phyloP scores from a whole-genome alignment of 2,329 filamentous ascomycete species.

The Xenoacremonium recifei region DNA sequence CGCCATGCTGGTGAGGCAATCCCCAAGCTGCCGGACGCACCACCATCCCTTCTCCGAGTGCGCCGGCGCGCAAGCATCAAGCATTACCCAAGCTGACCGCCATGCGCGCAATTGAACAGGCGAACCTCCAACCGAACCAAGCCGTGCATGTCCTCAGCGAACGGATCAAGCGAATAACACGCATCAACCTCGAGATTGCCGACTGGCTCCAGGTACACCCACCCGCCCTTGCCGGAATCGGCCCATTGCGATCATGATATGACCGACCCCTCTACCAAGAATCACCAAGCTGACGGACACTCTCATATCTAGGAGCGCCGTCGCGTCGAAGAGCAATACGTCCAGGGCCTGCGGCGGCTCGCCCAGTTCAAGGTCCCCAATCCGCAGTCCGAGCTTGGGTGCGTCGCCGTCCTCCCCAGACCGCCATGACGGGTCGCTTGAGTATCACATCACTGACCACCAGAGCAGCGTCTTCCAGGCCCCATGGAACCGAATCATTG shows the following conservation, averaged over 20 bases:
- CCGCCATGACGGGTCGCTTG: neutral
- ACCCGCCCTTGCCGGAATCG: constrained; percentile 2
- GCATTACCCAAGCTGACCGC: constrained; percentile 11
- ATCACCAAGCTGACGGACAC: neutral
- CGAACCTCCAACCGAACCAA: constrained; percentile 75
- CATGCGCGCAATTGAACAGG: constrained; percentile 48
- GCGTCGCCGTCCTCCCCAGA: constrained; percentile 34
- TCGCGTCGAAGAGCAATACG: constrained; percentile 88
- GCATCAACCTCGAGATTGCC: constrained; percentile 85
- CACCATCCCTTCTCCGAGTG: neutral
- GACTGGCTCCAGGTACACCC: constrained; percentile 88
- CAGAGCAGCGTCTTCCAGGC: constrained; percentile 76
- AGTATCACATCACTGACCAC: constrained; percentile 13
- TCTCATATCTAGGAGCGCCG: constrained; percentile 72
- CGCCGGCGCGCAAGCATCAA: neutral
- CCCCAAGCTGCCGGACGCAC: constrained; percentile 8
- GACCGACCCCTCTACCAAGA: too few species aligned
- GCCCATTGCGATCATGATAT: constrained; percentile 9
- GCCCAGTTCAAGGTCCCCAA: constrained; percentile 72
- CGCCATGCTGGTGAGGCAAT: constrained; percentile 77
- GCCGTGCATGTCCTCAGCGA: constrained; percentile 82
- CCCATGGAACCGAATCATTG: constrained; percentile 86
- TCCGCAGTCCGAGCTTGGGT: constrained; percentile 82
- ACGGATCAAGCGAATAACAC: constrained; percentile 81
- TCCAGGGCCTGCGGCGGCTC: constrained; percentile 77